phyloP scores from a whole-genome alignment of 495 filamentous ascomycete genomes.

The Immersiella caudata region DNA sequence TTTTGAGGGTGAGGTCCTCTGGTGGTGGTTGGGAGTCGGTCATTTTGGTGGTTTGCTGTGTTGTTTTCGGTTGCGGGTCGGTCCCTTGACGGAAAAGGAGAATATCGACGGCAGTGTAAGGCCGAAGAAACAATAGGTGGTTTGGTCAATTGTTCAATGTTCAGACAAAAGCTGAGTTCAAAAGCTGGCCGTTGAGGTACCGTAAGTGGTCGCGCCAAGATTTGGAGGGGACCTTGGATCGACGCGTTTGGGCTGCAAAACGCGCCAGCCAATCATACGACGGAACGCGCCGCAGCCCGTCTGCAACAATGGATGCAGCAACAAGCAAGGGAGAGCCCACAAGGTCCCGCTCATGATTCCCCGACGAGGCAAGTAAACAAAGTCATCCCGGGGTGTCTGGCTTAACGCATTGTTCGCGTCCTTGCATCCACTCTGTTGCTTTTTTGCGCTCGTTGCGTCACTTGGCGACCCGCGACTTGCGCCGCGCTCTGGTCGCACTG shows the following conservation, averaged over 20 bases:
- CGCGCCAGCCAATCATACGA: conserved; percentile 2
- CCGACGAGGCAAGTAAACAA: conserved; percentile 16
- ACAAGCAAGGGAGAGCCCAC: not conserved
- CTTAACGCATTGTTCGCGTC: not conserved
- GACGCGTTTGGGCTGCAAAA: not conserved
- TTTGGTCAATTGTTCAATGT: too few species aligned
- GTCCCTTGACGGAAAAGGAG: too few species aligned
- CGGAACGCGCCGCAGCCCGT: not conserved
- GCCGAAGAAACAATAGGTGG: too few species aligned
- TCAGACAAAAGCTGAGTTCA: too few species aligned
- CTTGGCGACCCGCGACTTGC: not conserved
- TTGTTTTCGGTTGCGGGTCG: conserved; percentile 29
- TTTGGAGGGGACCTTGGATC: not conserved
- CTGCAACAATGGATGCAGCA: conserved; percentile 2
- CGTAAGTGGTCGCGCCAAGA: conserved; percentile 2
- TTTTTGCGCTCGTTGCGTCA: not conserved
- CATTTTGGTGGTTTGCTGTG: conserved; percentile 27
- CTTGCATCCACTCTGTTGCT: not conserved
- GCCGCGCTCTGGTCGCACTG: not conserved
- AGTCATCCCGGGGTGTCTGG: not conserved
- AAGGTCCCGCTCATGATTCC: not conserved
- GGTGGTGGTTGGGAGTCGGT: conserved; percentile 47
- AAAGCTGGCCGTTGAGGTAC: not conserved
- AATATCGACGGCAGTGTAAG: too few species aligned
- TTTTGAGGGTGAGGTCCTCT: conserved; percentile 56